These are phyloP conservation scores for Yamadazyma conglobata DNA, from an alignment of 1,139 yeast species.

Conservation along the genomic window DNA sequence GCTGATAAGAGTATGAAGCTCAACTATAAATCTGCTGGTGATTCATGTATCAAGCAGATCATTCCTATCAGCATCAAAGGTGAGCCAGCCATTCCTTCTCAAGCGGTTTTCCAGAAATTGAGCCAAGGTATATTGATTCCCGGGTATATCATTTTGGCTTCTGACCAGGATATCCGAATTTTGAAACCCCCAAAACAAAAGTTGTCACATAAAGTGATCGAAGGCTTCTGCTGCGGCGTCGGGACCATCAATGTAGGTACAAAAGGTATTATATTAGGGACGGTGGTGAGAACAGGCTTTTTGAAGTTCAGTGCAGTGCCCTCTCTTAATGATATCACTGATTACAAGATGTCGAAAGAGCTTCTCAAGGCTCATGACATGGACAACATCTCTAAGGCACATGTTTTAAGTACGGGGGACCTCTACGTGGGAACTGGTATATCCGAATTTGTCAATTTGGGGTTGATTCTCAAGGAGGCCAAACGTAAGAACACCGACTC, in stretches of 20 bases:
- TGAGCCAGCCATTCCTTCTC: constrained; percentile 59
- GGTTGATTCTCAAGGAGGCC: constrained; percentile 40
- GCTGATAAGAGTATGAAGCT: constrained; percentile 46
- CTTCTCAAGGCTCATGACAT: constrained; percentile 25
- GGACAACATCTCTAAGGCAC: constrained; percentile 25
- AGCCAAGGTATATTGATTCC: constrained; percentile 61
- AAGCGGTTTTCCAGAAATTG: constrained; percentile 56
- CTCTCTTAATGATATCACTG: constrained; percentile 35
- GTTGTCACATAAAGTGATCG: constrained; percentile 61
- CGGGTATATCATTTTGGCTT: constrained; percentile 58
- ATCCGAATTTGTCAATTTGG: constrained; percentile 47
- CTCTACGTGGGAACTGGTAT: constrained; percentile 56
- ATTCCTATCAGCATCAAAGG: constrained; percentile 64
- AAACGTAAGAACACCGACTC: constrained; percentile 23
- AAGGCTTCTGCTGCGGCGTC: constrained; percentile 56
- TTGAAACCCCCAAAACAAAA: constrained; percentile 58
- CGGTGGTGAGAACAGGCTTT: constrained; percentile 37
- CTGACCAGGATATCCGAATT: constrained; percentile 63
- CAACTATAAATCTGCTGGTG: constrained; percentile 38
- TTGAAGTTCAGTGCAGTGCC: constrained; percentile 39
- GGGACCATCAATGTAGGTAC: constrained; percentile 29
- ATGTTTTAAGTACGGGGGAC: constrained; percentile 68
- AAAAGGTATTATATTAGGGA: constrained; percentile 34
- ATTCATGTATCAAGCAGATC: constrained; percentile 32
- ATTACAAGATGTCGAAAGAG: constrained; percentile 35